phyloP scores from a whole-genome alignment of 139 green algal species.

The Coelastrella sp. region DNA sequence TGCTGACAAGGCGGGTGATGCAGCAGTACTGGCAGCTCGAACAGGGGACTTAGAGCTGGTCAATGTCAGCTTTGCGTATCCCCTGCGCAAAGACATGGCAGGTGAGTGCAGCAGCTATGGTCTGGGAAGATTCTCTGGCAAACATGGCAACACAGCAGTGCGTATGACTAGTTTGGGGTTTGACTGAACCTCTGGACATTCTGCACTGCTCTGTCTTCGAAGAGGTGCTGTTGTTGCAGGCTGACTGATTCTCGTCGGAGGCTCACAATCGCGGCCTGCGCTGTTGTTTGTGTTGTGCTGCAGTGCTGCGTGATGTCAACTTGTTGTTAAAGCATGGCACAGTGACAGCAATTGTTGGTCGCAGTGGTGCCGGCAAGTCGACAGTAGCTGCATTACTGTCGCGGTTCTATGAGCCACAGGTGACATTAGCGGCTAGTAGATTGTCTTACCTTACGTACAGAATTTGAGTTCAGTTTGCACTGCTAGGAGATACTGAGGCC shows the following conservation, averaged over 20 bases:
- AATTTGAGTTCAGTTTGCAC: no score
- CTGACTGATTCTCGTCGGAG: neutral
- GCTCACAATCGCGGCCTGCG: neutral
- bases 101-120: slow-evolving; percentile 73
- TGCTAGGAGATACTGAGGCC: no score
- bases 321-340: slow-evolving; percentile 78
- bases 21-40: slow-evolving; percentile 47
- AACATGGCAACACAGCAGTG: no score
- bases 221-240: no score
- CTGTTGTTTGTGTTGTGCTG: neutral
- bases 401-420: slow-evolving; percentile 70
- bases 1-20: slow-evolving; percentile 57
- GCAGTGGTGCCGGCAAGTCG: slow-evolving; percentile 86
- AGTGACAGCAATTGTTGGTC: slow-evolving; percentile 88
- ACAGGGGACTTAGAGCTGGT: slow-evolving; percentile 76
- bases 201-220: no score
- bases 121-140: slow-evolving; percentile 87
- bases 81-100: slow-evolving; percentile 63
- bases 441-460: no score
- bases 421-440: no score
- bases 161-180: no score
- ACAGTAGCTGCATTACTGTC: slow-evolving; percentile 86
- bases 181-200: no score
- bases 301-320: slow-evolving; percentile 73
- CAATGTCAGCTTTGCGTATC: slow-evolving; percentile 83